Percentiles rank a stretch among this genome's conserved stretches.
Conservation (phyloP, 495 filamentous ascomycete genomes). For the Hypoxylon intermedium region DNA sequence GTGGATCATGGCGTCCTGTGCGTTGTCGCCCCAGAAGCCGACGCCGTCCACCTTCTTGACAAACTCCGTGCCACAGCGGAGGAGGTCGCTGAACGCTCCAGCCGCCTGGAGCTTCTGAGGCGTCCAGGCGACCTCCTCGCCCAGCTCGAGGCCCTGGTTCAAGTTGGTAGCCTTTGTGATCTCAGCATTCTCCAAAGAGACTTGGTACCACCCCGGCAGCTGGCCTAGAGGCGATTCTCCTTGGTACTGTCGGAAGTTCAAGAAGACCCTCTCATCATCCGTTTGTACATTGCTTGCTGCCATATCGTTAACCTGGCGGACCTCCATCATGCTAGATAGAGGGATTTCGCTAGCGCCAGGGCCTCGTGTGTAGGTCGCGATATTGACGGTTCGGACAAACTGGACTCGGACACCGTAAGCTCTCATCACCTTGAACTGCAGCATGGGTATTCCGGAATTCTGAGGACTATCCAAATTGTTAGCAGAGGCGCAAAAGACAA, state of each 20-base stretch:
- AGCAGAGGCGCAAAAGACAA: neutral
- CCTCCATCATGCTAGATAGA: slow-evolving; percentile 44
- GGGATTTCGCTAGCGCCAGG: slow-evolving; percentile 13
- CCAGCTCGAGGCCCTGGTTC: slow-evolving; percentile 48
- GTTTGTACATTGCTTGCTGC: neutral
- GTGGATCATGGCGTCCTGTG: slow-evolving; percentile 12
- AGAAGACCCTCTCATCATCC: neutral
- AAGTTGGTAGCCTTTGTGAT: slow-evolving; percentile 42
- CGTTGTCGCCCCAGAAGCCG: slow-evolving; percentile 42
- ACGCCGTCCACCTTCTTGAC: slow-evolving; percentile 48
- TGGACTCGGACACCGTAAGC: slow-evolving; percentile 32
- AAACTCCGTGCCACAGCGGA: slow-evolving; percentile 42
- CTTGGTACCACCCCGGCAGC: slow-evolving; percentile 52
- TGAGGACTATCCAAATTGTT: slow-evolving; percentile 21
- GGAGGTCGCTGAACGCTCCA: slow-evolving; percentile 36
- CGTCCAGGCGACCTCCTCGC: slow-evolving; percentile 51
- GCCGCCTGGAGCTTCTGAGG: slow-evolving; percentile 28
- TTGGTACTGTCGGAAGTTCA: neutral
- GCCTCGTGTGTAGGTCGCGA: slow-evolving; percentile 18
- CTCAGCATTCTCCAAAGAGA: slow-evolving; percentile 41
- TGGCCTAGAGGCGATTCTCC: slow-evolving; percentile 9
- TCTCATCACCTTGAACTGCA: slow-evolving; percentile 36
- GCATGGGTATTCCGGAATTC: slow-evolving; percentile 7
- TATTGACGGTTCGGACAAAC: slow-evolving; percentile 45
- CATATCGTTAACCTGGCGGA: slow-evolving; percentile 52